A percentile compares a stretch with the other conserved stretches of the same genome.
phyloP scores from a whole-genome alignment of 2,329 filamentous ascomycete genomes.

The Scedosporium minutisporum region DNA sequence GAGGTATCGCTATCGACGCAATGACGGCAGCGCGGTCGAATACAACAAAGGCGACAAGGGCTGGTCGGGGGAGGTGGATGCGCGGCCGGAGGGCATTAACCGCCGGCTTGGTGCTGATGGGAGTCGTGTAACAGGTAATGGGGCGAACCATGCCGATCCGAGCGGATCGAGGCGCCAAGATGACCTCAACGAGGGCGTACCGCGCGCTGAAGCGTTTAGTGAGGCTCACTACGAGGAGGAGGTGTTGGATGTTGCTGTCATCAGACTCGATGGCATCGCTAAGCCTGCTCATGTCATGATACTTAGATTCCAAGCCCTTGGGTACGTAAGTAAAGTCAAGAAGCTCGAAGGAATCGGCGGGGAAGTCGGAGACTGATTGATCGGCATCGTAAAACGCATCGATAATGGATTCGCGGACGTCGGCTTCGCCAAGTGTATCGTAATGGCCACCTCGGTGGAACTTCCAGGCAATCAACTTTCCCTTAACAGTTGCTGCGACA shows the following conservation, averaged over 20 bases:
- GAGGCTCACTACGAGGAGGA: slow-evolving; percentile 53
- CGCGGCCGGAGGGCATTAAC: slow-evolving; percentile 40
- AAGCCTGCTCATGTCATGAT: slow-evolving; percentile 39
- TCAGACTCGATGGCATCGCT: slow-evolving; percentile 39
- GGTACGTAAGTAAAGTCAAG: slow-evolving; percentile 70
- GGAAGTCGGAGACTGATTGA: slow-evolving; percentile 35
- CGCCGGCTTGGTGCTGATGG: slow-evolving; percentile 29
- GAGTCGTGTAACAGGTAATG: slow-evolving; percentile 53
- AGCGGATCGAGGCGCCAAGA: slow-evolving; percentile 42
- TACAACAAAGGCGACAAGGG: slow-evolving; percentile 70
- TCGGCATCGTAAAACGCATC: slow-evolving; percentile 49
- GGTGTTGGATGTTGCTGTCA: slow-evolving; percentile 43
- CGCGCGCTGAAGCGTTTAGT: slow-evolving; percentile 42
- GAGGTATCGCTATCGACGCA: slow-evolving; percentile 58
- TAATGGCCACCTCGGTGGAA: slow-evolving; percentile 81
- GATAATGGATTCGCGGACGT: slow-evolving; percentile 57
- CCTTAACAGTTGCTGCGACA: slow-evolving; percentile 68
- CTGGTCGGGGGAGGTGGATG: slow-evolving; percentile 68
- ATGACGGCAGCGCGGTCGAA: slow-evolving; percentile 73
- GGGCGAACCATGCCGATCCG: slow-evolving; percentile 59
- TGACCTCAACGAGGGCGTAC: slow-evolving; percentile 68
- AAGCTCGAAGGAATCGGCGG: slow-evolving; percentile 56
- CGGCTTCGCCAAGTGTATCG: slow-evolving; percentile 61
- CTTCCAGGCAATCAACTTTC: slow-evolving; percentile 75
- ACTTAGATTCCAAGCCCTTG: slow-evolving; percentile 39